Conservation (phyloP, 1,284 basidiomycete genomes). For the Amylostereum chailletii region DNA sequence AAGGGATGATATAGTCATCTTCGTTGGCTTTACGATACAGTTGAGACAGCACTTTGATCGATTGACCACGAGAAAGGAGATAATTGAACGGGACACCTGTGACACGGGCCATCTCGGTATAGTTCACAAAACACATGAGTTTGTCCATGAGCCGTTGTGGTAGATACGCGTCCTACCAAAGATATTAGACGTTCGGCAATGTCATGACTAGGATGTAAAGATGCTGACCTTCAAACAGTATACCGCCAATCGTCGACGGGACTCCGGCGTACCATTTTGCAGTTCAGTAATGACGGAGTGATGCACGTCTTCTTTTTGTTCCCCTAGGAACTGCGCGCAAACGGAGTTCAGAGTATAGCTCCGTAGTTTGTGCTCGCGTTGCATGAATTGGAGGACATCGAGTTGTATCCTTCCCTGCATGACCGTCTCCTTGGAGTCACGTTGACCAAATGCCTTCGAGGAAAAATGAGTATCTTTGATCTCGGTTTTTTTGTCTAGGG, state of each 20-base stretch:
- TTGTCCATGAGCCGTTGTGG: conserved; percentile 92
- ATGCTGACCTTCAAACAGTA: conserved; percentile 84
- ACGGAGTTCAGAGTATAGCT: conserved; percentile 95
- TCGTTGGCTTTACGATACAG: conserved; percentile 84
- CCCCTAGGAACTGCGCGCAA: conserved; percentile 90
- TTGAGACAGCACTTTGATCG: conserved; percentile 94
- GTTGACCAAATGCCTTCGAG: conserved; percentile 91
- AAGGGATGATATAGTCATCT: conserved; percentile 81
- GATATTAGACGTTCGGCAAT: background rate
- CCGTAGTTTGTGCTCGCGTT: conserved; percentile 90
- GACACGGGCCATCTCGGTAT: conserved; percentile 92
- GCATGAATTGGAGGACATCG: conserved; percentile 93
- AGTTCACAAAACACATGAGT: conserved; percentile 96
- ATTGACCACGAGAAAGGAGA: conserved; percentile 84
- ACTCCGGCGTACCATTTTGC: conserved; percentile 91
- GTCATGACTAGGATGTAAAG: background rate
- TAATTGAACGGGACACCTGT: conserved; percentile 98
- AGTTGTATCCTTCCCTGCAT: conserved; percentile 89
- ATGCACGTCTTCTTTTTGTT: conserved; percentile 97
- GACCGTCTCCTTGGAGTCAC: conserved; percentile 87
- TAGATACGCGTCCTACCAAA: conserved; percentile 87
- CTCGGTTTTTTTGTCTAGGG: conserved; percentile 62
- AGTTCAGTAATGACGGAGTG: conserved; percentile 95
- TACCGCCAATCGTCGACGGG: conserved; percentile 81
- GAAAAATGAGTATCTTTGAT: conserved; percentile 92